Conservation (phyloP, 1,139 yeast species). For the Candida frijolesensis region DNA sequence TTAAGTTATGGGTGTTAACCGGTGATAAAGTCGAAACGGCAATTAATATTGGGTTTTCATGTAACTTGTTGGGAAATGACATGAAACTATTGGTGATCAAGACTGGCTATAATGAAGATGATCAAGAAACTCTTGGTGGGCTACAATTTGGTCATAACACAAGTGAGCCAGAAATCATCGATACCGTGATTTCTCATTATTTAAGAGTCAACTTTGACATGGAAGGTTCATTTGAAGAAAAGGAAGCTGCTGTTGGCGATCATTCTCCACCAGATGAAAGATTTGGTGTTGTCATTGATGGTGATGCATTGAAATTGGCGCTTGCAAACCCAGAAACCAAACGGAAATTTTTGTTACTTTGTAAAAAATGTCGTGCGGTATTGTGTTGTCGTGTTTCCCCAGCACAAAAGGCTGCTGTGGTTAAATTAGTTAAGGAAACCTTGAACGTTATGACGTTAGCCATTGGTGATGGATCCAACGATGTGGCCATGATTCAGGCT, state of each 20-base stretch:
- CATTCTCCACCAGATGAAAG: conserved; percentile 79
- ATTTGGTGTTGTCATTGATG: conserved; percentile 88
- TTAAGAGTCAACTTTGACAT: conserved; percentile 62
- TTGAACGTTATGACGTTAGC: conserved; percentile 81
- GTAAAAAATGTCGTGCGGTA: conserved; percentile 93
- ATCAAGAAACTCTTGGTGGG: conserved; percentile 33
- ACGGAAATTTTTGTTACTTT: conserved; percentile 75
- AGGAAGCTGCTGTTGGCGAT: conserved; percentile 62
- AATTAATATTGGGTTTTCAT: conserved; percentile 52
- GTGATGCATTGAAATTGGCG: conserved; percentile 83
- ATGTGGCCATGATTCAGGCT: conserved; percentile 98
- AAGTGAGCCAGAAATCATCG: conserved; percentile 41
- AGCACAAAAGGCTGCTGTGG: conserved; percentile 93
- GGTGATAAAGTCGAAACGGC: conserved; percentile 58
- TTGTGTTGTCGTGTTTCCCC: conserved; percentile 98
- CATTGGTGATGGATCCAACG: conserved; percentile 98
- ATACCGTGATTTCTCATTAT: conserved; percentile 59
- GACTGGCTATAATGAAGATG: conserved; percentile 34
- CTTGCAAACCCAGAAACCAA: conserved; percentile 54
- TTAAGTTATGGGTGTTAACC: conserved; percentile 53
- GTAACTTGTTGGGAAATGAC: conserved; percentile 51
- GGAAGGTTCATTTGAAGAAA: conserved; percentile 61
- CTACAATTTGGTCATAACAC: conserved; percentile 33
- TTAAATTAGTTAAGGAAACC: conserved; percentile 83
- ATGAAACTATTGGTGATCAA: conserved; percentile 48